phyloP scores from a whole-genome alignment of 1,139 yeast species.

The Yamadazyma taylorii region DNA sequence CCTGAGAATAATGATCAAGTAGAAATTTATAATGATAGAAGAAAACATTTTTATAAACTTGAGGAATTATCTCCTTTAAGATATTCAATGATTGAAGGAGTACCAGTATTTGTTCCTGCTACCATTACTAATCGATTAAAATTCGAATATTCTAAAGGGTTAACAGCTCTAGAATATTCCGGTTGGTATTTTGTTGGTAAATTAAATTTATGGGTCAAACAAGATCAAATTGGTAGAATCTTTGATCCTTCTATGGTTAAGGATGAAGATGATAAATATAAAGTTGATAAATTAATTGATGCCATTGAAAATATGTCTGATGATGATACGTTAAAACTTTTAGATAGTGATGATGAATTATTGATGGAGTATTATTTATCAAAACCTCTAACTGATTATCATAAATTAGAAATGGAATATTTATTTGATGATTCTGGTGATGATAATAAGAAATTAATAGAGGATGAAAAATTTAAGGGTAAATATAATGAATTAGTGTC shows the following conservation, averaged over 20 bases:
- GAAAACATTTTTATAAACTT: constrained; percentile 32
- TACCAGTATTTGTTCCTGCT: constrained; percentile 32
- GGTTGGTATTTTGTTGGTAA: constrained; percentile 26
- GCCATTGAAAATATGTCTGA: constrained; percentile 21
- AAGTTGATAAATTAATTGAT: constrained; percentile 18
- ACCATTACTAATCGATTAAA: constrained; percentile 24
- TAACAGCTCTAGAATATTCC: constrained; percentile 14
- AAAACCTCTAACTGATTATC: constrained; percentile 28
- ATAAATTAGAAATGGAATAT: constrained; percentile 24
- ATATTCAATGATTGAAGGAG: constrained; percentile 33
- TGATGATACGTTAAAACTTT: constrained; percentile 18
- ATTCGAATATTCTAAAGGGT: constrained; percentile 26
- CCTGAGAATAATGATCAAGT: constrained; percentile 11
- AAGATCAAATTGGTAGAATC: constrained; percentile 13
- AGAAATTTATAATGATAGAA: constrained; percentile 31
- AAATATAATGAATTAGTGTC: constrained; percentile 22
- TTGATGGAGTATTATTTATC: constrained; percentile 32
- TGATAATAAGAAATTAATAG: constrained; percentile 17
- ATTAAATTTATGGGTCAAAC: constrained; percentile 29
- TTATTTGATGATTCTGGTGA: constrained; percentile 24
- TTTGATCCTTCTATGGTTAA: constrained; percentile 10
- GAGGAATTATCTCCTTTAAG: constrained; percentile 36
- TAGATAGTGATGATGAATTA: constrained; percentile 28
- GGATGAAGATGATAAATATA: constrained; percentile 12
- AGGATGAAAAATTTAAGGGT: constrained; percentile 11